Evolutionary conservation across 2,329 filamentous ascomycete species (phyloP).

Genomic region (Cladosporium sp.): DNA sequence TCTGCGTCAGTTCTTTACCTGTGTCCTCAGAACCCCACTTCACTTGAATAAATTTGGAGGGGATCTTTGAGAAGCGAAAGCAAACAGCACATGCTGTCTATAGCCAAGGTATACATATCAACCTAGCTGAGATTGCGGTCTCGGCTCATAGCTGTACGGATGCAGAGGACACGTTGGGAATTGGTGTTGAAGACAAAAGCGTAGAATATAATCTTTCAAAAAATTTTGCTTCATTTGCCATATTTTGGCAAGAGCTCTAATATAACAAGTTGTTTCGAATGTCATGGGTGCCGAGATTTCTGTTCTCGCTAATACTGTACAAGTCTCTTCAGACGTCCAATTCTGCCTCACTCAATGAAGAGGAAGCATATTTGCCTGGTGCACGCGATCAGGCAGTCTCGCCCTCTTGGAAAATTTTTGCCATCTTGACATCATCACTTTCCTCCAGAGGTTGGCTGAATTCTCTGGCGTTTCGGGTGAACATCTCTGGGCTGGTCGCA

Average conservation of each 20-base stretch:
- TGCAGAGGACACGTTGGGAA: too few species aligned
- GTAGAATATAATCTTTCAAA: background rate
- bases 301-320: conserved; percentile 11
- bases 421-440: background rate
- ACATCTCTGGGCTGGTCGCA: conserved; percentile 8
- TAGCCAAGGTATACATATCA: too few species aligned
- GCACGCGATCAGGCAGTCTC: background rate
- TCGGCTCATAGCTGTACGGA: too few species aligned
- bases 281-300: conserved; percentile 2
- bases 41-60: background rate
- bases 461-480: background rate
- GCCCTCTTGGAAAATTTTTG: background rate
- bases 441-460: conserved; percentile 10
- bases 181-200: background rate
- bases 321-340: background rate
- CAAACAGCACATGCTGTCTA: too few species aligned
- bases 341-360: background rate
- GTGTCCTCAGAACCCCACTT: background rate
- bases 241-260: conserved; percentile 6
- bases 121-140: too few species aligned
- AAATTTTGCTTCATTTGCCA: conserved; percentile 3
- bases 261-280: conserved; percentile 9
- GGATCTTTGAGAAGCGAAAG: background rate
- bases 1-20: background rate
- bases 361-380: background rate